Evolutionary conservation across 2,329 filamentous ascomycete genomes (phyloP), one percentile per base, ranked within the genome.

Genomic region (Pseudogymnoascus sp.): DNA sequence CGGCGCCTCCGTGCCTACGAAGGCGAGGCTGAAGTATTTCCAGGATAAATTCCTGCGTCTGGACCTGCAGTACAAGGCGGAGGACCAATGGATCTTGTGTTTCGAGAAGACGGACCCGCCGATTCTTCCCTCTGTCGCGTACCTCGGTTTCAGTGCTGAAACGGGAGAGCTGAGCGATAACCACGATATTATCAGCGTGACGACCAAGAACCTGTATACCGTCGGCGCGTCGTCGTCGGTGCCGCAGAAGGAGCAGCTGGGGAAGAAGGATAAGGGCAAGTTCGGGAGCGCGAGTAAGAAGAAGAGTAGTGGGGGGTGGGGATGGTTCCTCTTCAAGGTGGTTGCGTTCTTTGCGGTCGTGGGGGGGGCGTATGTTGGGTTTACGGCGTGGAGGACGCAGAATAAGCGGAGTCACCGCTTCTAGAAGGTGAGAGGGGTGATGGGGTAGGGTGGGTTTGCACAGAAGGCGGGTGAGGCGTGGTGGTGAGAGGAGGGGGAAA

Each of bases 91-190:
- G 93, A 87, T 86, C 66, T 80, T 87, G 64, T 99, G 95, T 82
- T 99, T 99, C 78, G 87, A 90, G 72, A 84, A 84, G 19, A 81
- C 81, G 65, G 77, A 86, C 65, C 84, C 84, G 35, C 88, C 89
- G 33, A 87, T 90, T 70, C 88, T 99, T 68, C 95, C 95, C 62
- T 81, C 86, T 64, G 86, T 89, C 59, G 82, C 86, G 37, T 91
- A 91, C 74, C 84, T 91, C 26, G 88, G 87, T 64, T 91, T 91
- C 78, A 88, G 85, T 70, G 89, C 91, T 63, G 93, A 97, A 80
- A 97, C 95, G 14, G 95, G 95, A 72, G 93, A 99, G 80, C 85
- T 99, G 68, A 91, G 87, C 76, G 95, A 99, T 79, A 96, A 96
- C 81, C 93, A 97, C 81, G 95, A 99, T 78, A 96, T 99, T 76